Evolutionary conservation across 1,284 basidiomycete genomes (phyloP), one percentile per base, ranked within the genome.

Genomic region (Neotropicomus parvogracilis): DNA sequence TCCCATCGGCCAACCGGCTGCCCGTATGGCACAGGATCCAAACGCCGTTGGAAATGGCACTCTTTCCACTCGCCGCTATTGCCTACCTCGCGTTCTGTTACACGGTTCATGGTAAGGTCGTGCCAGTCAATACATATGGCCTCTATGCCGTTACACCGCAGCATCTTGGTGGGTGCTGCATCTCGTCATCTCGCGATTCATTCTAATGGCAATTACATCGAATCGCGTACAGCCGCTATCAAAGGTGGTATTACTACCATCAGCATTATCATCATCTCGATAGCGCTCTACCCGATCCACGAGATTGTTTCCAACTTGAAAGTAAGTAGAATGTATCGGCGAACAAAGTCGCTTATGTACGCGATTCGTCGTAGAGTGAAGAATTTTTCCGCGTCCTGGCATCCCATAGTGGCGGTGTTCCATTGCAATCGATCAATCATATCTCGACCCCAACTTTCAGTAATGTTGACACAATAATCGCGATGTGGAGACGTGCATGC

Each of bases 31-130:
- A 31, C 16, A 24, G n/a, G 13, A 21, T 53, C 13, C 32, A 21
- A 41, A 44, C 54, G 5, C 45, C 54, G 0, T 43, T 57, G 5
- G 11, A 50, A 43, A 51, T 65, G 50, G 49, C 53, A 1, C 48
- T 66, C 45, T 41, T 64, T 8, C 65, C 63, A 3, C 36, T 64
- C 11, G 48, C 51, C 3, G 59, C 62, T 2, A 55, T 67, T 27
- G 60, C 32, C 11, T 64, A 61, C 46, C 46, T 64, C 12, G 52
- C 55, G 0, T 64, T 64, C 33, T 64, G 63, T 49, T 64, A 67
- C 16, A 42, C 53, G 2, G 62, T 63, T 13, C 62, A 63, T 34
- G 47, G 54, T 10, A 50, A 27, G 19, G 50, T 54, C 7, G 58
- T 64, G 3, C 63, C 62, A 26, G 54, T 64, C 35, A 61, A 46